These are phyloP conservation scores for Wallacemonas sp. DNA, from an alignment of 208 protist genomes.

Conservation along the genomic window DNA sequence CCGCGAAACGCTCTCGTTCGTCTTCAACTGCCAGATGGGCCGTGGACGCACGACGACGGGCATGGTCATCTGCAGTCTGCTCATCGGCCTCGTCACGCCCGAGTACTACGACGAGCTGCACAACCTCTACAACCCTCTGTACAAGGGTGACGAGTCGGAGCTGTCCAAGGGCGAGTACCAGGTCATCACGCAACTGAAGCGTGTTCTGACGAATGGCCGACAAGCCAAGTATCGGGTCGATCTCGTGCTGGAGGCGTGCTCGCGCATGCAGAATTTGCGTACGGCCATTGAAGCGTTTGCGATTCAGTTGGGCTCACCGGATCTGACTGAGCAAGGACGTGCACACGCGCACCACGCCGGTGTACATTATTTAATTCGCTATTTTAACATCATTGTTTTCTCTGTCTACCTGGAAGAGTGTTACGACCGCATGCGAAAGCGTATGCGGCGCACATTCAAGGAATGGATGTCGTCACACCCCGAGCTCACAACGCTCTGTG, in stretches of 20 bases:
- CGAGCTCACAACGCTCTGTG: slow-evolving; percentile 64
- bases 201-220: slow-evolving; percentile 66
- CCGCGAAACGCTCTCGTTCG: slow-evolving; percentile 81
- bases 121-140: slow-evolving; percentile 67
- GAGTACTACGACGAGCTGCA: slow-evolving; percentile 88
- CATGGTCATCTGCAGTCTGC: slow-evolving; percentile 87
- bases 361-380: slow-evolving; percentile 85
- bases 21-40: slow-evolving; percentile 92
- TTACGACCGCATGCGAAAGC: slow-evolving; percentile 61
- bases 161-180: slow-evolving; percentile 70
- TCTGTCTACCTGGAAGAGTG: slow-evolving; percentile 84
- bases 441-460: slow-evolving; percentile 57
- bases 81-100: slow-evolving; percentile 81
- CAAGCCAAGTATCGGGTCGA: slow-evolving; percentile 77
- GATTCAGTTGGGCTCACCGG: slow-evolving; percentile 61
- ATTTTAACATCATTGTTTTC: slow-evolving; percentile 90
- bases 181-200: slow-evolving; percentile 82
- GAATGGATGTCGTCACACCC: slow-evolving; percentile 65
- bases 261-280: slow-evolving; percentile 86
- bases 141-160: slow-evolving; percentile 43
- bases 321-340: slow-evolving; percentile 66
- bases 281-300: slow-evolving; percentile 84
- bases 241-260: slow-evolving; percentile 84
- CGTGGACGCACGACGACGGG: slow-evolving; percentile 88
- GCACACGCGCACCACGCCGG: slow-evolving; percentile 83